Evolutionary conservation across 768 basidiomycete species (phyloP), one percentile per base, ranked within the genome.

Genomic region (Hericium erinaceus): DNA sequence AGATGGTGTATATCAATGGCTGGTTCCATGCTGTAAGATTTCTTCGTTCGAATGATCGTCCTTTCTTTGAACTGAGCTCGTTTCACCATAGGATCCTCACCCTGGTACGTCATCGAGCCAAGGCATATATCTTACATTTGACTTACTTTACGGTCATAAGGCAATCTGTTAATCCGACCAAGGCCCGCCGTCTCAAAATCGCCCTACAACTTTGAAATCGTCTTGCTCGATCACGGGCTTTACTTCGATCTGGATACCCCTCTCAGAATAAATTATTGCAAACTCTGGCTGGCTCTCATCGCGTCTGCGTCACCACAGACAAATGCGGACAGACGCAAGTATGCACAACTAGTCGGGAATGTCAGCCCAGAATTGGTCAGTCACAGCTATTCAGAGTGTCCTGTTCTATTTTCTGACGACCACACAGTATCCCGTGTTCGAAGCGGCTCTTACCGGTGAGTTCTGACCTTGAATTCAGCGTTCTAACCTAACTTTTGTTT

Each of bases 1-100:
- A 83, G 66, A 98, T 98, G 97, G 92, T 98, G 11, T 95, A 98
- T 66, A 68, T 97, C 46, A 91, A 95, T 68, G 95, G 95, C 16
- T 93, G 87, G 82, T 89, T 89, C 68, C 86, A 87, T 73, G 87
- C 84, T 41, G 88, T 89, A 66, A 69, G 85, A 72, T 1, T 20
- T 52, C 46, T 8, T 3, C 48, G 6, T 10, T 33, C 8, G 33
- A 33, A 33, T 33, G 33, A 6, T 33, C 38, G n/a, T 37, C 18
- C 39, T 33, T 7, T 3, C 13, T 57, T 26, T 46, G 4, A 16
- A 38, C 13, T n/a, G 51, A 40, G 41, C 1, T 16, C 44, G 54
- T 15, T 48, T 39, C 52, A 54, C 40, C 67, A 55, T 69, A 92
- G 83, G 94, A 95, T 67, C 92, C 93, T 37, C 95, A 95, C 70